These are phyloP conservation scores for Zizania palustris DNA, from an alignment of 202 grass and related monocot species.

Conservation along the genomic window DNA sequence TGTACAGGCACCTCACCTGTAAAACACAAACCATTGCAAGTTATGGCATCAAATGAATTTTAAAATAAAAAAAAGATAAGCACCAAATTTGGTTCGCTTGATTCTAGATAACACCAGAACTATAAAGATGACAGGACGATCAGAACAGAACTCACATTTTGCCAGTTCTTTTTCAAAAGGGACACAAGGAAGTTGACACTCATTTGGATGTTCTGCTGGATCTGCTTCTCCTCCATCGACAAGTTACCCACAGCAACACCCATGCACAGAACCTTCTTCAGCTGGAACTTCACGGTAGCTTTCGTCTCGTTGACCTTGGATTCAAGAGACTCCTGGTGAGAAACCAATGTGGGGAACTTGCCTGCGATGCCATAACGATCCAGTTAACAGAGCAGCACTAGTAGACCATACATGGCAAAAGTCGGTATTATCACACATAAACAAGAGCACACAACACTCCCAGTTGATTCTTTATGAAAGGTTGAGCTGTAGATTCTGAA, in stretches of 20 bases:
- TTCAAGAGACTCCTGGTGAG: conserved; percentile 82
- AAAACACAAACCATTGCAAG: conserved; percentile 23
- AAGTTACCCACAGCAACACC: conserved; percentile 86
- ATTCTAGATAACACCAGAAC: neutral
- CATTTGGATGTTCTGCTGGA: conserved; percentile 91
- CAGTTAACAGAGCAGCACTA: neutral
- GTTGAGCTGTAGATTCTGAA: no score
- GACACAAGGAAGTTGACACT: conserved; percentile 95
- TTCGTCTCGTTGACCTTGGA: conserved; percentile 91
- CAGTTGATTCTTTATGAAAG: neutral
- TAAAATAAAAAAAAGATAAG: neutral
- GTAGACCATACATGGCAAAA: neutral
- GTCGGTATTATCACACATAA: neutral
- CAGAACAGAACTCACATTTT: conserved; percentile 63
- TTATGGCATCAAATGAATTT: neutral
- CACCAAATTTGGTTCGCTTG: neutral
- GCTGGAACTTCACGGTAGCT: conserved; percentile 85
- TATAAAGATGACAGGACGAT: neutral
- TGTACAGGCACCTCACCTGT: conserved; percentile 90
- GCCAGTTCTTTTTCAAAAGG: conserved; percentile 96
- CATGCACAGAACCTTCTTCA: conserved; percentile 99
- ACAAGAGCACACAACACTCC: neutral
- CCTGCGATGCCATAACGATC: conserved; percentile 47
- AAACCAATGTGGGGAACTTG: conserved; percentile 89
- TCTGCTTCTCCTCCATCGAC: conserved; percentile 95